Evolutionary conservation across 208 protist species (phyloP), one percentile per base, ranked within the genome.

Genomic region (Trichomonas vaginalis): DNA sequence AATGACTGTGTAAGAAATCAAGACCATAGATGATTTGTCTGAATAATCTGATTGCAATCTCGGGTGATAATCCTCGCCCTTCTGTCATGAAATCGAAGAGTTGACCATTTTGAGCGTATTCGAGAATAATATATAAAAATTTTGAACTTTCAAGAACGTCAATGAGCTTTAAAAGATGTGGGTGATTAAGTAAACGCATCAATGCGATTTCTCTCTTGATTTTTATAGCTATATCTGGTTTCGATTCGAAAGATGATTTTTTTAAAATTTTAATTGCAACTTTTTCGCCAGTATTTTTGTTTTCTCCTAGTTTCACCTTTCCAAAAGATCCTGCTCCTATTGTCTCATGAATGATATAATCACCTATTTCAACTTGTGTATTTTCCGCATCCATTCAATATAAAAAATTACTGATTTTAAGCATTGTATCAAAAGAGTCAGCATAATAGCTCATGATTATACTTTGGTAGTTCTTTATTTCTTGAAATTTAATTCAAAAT

Each of bases 91-190:
- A 97, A 35, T 97, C 97, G 86, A 97, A 97, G 15, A 97, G 88
- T 95, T 97, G 97, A 42, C 97, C 97, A 40, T 96, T 96, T 37
- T 79, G 32, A 35, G 96, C 95, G 95, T 97, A 97, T 95, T 97
- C 97, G 12, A 96, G 95, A 35, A 97, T 96, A 27, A 97, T 95
- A 95, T 96, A 97, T 12, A 97, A 39, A 82, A 96, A 96, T 62
- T 70, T 27, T 48, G 47, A 95, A 35, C 86, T 97, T 40, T 97
- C 97, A 92, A 97, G 96, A 21, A 96, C 62, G 45, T 96, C 48
- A 79, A 90, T 56, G 0, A 96, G 45, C 35, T 83, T 79, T 35
- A 83, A 40, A 42, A 83, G 27, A 17, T 40, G 35, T 83, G 79
- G 79, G 15, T 83, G 27, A 17, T 83, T 83, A 4, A 83, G 0